phyloP scores from a whole-genome alignment of 345 rosid species.

The Viola odorata region DNA sequence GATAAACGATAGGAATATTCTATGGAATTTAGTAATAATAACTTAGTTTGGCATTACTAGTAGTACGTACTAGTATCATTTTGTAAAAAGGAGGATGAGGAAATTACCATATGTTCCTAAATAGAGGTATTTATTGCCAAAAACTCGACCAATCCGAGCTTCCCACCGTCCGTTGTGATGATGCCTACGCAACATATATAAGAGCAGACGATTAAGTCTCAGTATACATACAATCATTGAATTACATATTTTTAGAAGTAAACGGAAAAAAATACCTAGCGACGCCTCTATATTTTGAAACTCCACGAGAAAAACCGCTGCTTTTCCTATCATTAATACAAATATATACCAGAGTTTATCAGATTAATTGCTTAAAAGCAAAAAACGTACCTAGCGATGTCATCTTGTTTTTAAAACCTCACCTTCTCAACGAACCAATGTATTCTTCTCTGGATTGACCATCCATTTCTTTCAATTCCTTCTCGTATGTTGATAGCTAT shows the following conservation, averaged over 20 bases:
- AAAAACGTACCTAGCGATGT: too few relatives aligned
- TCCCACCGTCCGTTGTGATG: slow-evolving; percentile 88
- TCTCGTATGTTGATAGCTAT: slow-evolving; percentile 56
- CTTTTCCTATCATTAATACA: slow-evolving; percentile 61
- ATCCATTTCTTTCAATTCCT: slow-evolving; percentile 72
- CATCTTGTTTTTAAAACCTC: not conserved
- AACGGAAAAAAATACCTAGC: slow-evolving; percentile 51
- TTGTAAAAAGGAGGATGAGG: not conserved
- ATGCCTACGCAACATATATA: slow-evolving; percentile 35
- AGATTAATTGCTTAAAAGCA: not conserved
- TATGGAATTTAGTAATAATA: too few relatives aligned
- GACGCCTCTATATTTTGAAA: slow-evolving; percentile 89
- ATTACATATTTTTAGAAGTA: too few relatives aligned
- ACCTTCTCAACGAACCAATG: slow-evolving; percentile 87
- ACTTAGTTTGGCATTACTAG: too few relatives aligned
- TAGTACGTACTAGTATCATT: too few relatives aligned
- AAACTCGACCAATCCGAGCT: slow-evolving; percentile 71
- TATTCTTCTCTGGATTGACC: slow-evolving; percentile 75
- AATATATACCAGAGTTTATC: not conserved
- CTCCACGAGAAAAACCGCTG: slow-evolving; percentile 91
- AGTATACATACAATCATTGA: not conserved
- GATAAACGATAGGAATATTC: too few relatives aligned
- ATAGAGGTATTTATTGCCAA: slow-evolving; percentile 68
- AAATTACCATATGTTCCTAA: slow-evolving; percentile 58
- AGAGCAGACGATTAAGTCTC: not conserved